Conservation (phyloP, 2,329 filamentous ascomycete genomes). For the Neoarthrinium moseri region DNA sequence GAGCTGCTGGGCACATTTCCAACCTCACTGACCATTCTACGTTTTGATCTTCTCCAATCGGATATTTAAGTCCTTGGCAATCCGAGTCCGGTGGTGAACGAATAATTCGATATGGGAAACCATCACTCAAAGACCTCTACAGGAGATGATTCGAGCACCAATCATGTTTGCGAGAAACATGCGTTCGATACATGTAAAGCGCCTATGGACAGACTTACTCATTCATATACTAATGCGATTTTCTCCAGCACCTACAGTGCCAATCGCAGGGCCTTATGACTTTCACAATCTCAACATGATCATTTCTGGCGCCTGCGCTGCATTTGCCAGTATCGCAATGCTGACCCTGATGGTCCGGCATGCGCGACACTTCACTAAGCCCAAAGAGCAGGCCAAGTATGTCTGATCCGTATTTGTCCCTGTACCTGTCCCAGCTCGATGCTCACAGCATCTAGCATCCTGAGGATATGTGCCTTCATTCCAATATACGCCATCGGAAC, state of each 20-base stretch:
- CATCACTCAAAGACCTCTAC: conserved; percentile 2
- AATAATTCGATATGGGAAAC: background rate
- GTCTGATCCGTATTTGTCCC: background rate
- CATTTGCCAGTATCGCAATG: background rate
- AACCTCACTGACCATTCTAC: too few species aligned
- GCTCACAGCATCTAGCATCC: conserved; percentile 25
- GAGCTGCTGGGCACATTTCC: too few species aligned
- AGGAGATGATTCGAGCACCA: background rate
- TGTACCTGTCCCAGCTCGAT: background rate
- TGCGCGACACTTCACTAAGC: conserved; percentile 3
- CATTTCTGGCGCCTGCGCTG: conserved; percentile 4
- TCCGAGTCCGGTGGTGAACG: too few species aligned
- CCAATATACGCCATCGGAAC: conserved; percentile 38
- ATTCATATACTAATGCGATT: background rate
- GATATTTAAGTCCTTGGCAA: too few species aligned
- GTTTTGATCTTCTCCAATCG: too few species aligned
- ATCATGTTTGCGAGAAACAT: conserved; percentile 3
- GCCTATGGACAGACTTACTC: background rate
- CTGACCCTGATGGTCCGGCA: conserved; percentile 4
- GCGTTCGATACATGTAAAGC: conserved; percentile 3
- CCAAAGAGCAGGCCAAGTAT: conserved; percentile 9
- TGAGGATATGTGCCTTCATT: conserved; percentile 39
- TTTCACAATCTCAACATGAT: conserved; percentile 7
- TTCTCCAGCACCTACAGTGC: background rate
- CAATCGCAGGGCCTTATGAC: background rate